phyloP scores from a whole-genome alignment of 768 basidiomycete species.

The Rhodotorula toruloides region DNA sequence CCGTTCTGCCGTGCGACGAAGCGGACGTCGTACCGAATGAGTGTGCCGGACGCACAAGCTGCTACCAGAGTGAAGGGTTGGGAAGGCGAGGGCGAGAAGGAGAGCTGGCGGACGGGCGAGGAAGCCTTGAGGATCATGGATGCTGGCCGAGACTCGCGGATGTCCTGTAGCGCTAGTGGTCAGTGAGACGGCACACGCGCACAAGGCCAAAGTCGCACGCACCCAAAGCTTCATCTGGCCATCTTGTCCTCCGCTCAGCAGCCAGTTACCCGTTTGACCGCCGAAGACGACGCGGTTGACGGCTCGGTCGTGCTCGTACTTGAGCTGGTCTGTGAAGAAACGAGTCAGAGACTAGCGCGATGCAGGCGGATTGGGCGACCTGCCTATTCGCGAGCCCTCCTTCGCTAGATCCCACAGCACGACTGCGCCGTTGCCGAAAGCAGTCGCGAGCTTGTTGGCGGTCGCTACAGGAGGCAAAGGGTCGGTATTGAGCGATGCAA shows the following conservation, averaged over 20 bases:
- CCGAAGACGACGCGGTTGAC: constrained; percentile 40
- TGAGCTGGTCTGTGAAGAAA: constrained; percentile 29
- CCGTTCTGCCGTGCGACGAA: constrained; percentile 24
- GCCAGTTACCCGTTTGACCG: constrained; percentile 33
- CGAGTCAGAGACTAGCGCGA: not conserved
- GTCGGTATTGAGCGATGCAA: rapidly evolving
- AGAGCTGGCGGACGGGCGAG: constrained; percentile 35
- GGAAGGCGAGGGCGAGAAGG: constrained; percentile 35
- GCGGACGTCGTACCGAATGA: constrained; percentile 39
- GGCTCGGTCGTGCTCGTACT: constrained; percentile 37
- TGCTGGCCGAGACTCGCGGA: constrained; percentile 25
- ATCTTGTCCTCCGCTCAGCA: constrained; percentile 39
- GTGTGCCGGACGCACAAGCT: constrained; percentile 33
- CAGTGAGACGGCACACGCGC: not conserved
- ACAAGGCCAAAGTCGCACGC: too few relatives aligned
- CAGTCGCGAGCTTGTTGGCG: constrained; percentile 35
- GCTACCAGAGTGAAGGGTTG: constrained; percentile 37
- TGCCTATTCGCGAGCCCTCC: constrained; percentile 22
- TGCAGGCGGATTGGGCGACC: not conserved
- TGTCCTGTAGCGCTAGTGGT: constrained; percentile 22
- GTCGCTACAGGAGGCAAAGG: not conserved
- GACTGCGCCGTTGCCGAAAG: constrained; percentile 35
- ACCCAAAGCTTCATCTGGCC: constrained; percentile 41
- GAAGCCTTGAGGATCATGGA: constrained; percentile 32
- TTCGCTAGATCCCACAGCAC: constrained; percentile 33